These are phyloP conservation scores for Silene vulgaris DNA, from an alignment of 179 eudicot genomes.

Conservation along the genomic window DNA sequence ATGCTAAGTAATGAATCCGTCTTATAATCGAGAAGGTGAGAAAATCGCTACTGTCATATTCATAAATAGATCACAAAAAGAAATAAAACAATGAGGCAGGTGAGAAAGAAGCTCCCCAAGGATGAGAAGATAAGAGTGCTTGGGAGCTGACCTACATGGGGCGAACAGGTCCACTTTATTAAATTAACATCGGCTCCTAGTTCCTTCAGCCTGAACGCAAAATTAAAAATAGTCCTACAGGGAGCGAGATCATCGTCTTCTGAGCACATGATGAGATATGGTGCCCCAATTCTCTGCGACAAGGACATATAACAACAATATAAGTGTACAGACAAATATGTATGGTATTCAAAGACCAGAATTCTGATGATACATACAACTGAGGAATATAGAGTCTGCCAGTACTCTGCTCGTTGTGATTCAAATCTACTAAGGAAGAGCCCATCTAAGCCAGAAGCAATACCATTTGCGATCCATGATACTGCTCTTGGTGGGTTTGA, in stretches of 20 bases:
- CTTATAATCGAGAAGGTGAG: not conserved
- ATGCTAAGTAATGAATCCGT: too few relatives aligned
- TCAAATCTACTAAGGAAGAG: constrained; percentile 80
- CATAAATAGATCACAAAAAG: not conserved
- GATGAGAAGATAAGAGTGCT: constrained; percentile 4
- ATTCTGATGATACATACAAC: constrained; percentile 50
- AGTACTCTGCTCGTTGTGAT: constrained; percentile 87
- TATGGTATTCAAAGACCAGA: not conserved
- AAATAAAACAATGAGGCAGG: not conserved
- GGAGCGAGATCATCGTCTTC: constrained; percentile 95
- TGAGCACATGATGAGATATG: constrained; percentile 85
- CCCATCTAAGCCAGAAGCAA: constrained; percentile 71
- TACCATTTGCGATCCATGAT: constrained; percentile 60
- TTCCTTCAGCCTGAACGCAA: constrained; percentile 55
- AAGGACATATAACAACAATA: not conserved
- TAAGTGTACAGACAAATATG: constrained; percentile 10
- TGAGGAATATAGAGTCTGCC: constrained; percentile 91
- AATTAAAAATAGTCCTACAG: constrained; percentile 56
- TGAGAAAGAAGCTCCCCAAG: not conserved
- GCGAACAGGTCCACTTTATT: constrained; percentile 84
- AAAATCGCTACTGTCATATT: not conserved
- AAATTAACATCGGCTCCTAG: constrained; percentile 81
- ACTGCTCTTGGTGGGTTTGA: constrained; percentile 70
- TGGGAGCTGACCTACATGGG: constrained; percentile 74
- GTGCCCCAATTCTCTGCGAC: constrained; percentile 68